These are phyloP conservation scores for Arabidopsis hybrid DNA, from an alignment of 441 rosid genomes.

Conservation along the genomic window DNA sequence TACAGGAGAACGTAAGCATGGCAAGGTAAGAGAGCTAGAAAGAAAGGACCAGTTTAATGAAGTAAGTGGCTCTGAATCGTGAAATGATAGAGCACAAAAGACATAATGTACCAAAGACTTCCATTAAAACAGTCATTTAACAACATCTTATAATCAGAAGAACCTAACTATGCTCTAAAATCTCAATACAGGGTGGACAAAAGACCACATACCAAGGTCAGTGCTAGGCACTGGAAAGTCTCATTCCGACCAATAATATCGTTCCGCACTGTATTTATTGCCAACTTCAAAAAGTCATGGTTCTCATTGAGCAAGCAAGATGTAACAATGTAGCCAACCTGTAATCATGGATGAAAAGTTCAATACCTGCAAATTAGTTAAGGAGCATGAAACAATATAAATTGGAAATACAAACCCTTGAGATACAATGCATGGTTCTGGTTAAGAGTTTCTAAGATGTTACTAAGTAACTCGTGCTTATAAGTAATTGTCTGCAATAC, in stretches of 20 bases:
- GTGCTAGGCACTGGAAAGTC: conserved; percentile 98
- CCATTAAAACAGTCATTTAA: conserved; percentile 22
- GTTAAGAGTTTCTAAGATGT: conserved; percentile 22
- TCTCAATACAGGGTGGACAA: conserved; percentile 2
- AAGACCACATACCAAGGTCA: conserved; percentile 81
- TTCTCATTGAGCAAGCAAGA: too few species aligned
- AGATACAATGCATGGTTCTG: not conserved
- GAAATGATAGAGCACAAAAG: conserved; percentile 4
- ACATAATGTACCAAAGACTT: not conserved
- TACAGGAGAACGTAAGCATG: conserved; percentile 43
- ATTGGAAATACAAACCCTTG: not conserved
- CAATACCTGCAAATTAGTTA: conserved; percentile 2
- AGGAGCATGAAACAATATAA: conserved; percentile 6
- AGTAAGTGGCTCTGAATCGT: conserved; percentile 4
- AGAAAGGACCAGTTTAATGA: conserved; percentile 15
- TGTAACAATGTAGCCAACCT: conserved; percentile 86
- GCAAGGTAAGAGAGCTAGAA: conserved; percentile 11
- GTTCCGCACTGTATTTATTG: too few species aligned
- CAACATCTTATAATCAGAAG: conserved; percentile 9
- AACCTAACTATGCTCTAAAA: conserved; percentile 17
- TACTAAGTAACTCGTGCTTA: conserved; percentile 1
- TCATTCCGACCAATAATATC: conserved; percentile 57
- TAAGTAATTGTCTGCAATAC: conserved; percentile 7
- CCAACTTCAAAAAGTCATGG: too few species aligned
- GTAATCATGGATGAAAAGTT: conserved; percentile 48